Evolutionary conservation across 148 eudicot genomes (phyloP).

Genomic region (Spergularia marina): DNA sequence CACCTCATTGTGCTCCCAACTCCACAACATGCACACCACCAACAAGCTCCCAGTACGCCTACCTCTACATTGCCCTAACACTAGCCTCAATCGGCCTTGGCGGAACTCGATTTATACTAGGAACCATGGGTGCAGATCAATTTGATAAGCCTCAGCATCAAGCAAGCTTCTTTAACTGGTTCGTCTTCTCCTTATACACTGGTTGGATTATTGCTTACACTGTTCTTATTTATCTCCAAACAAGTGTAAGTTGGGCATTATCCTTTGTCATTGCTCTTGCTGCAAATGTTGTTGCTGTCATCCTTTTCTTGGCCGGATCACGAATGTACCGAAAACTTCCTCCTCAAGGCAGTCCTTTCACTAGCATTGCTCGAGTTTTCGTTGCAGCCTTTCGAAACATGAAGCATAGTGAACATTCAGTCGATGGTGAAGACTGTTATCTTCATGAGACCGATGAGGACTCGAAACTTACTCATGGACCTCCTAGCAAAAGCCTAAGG

Average conservation of each 20-base stretch:
- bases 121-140: constrained; percentile 55
- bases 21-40: constrained; percentile 27
- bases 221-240: constrained; percentile 42
- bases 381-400: constrained; percentile 41
- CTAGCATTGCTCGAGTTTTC: constrained; percentile 45
- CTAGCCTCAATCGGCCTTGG: constrained; percentile 43
- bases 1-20: constrained; percentile 27
- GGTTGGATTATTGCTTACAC: constrained; percentile 38
- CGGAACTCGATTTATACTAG: constrained; percentile 40
- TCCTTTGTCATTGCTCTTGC: constrained; percentile 38
- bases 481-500: constrained; percentile 35
- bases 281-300: constrained; percentile 31
- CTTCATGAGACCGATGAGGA: constrained; percentile 22
- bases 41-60: constrained; percentile 29
- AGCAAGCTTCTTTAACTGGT: constrained; percentile 45
- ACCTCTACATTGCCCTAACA: constrained; percentile 33
- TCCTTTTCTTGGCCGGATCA: constrained; percentile 36
- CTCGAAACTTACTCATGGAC: constrained; percentile 6
- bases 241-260: constrained; percentile 46
- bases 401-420: neutral
- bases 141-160: constrained; percentile 34
- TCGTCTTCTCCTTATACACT: constrained; percentile 26
- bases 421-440: constrained; percentile 22
- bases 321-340: constrained; percentile 29
- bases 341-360: constrained; percentile 46